Evolutionary conservation across 2,329 filamentous ascomycete genomes (phyloP), one percentile per base, ranked within the genome.

Genomic region (Claviceps digitariae): DNA sequence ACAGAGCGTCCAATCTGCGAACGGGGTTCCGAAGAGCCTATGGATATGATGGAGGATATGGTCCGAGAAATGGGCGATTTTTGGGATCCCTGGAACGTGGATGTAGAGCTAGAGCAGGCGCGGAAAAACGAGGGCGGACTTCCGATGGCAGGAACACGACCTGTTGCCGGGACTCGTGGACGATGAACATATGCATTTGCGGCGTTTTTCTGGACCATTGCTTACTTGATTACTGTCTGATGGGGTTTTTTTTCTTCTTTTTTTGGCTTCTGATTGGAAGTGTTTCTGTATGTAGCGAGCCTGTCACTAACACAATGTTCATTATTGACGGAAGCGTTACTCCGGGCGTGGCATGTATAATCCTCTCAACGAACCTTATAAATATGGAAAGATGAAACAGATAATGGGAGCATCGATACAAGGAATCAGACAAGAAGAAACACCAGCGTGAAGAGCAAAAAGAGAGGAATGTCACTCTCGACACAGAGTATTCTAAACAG

Each of bases 31-130:
- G 62, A 65, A 48, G 66, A 70, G 48, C 64, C 66, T 12, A 55
- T 65, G 45, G 66, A 69, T 50, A 61, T 69, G 57, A 63, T 68
- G 3, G 66, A 69, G 34, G 67, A 70, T 38, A 59, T 70, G 46
- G 64, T 70, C 53, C 60, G 62, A 12, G 67, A 69, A 51, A 67
- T 70, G 61, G 62, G 62, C 31, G 67, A 67, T 47, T 62, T 68
- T 48, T 57, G 68, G 44, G 59, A 67, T 50, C 57, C 61, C 15
- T 70, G 63, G 64, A 59, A 69, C 48, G 59, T 69, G 43, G 67
- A 69, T 40, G 58, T 57, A 1, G 69, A 73, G 52, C 60, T 73
- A 9, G 63, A 64, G 0, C 55, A 64, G 53, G 63, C 61, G 9
- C 61, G 63, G 7, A 62, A 58, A 56, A 41, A 47, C 6, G 43